Percentiles rank a stretch among this genome's conserved stretches.
phyloP scores from a whole-genome alignment of 768 basidiomycete species.

The Coprinopsis cinerea region DNA sequence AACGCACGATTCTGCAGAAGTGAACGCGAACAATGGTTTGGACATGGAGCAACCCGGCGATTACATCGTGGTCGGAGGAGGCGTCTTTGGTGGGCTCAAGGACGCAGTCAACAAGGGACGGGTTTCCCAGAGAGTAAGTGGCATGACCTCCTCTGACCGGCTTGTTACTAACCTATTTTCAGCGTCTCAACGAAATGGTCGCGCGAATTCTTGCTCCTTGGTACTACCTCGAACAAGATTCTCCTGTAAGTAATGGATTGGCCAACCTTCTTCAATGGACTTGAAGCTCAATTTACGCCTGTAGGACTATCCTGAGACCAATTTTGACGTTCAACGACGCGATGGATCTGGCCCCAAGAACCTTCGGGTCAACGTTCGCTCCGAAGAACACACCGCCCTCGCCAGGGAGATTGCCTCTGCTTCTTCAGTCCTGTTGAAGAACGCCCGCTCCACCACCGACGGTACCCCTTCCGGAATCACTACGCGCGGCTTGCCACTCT shows the following conservation, averaged over 20 bases:
- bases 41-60: constrained; percentile 52
- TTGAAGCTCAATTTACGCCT: background rate
- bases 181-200: constrained; percentile 44
- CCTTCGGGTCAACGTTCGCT: constrained; percentile 37
- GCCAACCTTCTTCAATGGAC: background rate
- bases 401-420: constrained; percentile 59
- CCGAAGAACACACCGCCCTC: constrained; percentile 40
- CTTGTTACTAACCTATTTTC: background rate
- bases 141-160: background rate
- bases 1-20: constrained; percentile 39
- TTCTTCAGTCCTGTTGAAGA: constrained; percentile 67
- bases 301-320: constrained; percentile 40
- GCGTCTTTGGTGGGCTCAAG: constrained; percentile 26
- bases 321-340: constrained; percentile 40
- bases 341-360: constrained; percentile 42
- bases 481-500: constrained; percentile 36
- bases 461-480: constrained; percentile 28
- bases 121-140: constrained; percentile 27
- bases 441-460: constrained; percentile 36
- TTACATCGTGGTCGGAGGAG: constrained; percentile 41
- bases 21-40: constrained; percentile 42
- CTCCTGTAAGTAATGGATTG: background rate
- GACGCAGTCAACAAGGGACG: constrained; percentile 28
- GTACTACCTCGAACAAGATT: constrained; percentile 43
- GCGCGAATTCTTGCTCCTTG: constrained; percentile 38